These are phyloP conservation scores for Saccharomycopsis fibuligera DNA, from an alignment of 805 yeast species.

Conservation along the genomic window DNA sequence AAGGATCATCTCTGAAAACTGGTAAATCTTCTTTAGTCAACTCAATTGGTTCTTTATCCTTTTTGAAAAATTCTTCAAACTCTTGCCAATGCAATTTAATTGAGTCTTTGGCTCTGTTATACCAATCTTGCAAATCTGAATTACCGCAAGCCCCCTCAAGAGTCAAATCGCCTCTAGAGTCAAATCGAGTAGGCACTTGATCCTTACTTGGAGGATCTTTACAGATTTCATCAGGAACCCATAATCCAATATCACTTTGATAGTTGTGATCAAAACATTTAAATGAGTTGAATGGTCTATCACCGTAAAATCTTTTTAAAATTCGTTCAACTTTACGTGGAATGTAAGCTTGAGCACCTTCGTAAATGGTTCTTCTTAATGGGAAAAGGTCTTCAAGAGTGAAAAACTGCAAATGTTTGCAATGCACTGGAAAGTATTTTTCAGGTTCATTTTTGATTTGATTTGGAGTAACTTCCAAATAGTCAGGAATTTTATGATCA, in stretches of 20 bases:
- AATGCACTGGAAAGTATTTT: constrained; percentile 23
- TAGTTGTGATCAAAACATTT: constrained; percentile 31
- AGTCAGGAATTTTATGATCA: constrained; percentile 30
- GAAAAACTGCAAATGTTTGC: constrained; percentile 28
- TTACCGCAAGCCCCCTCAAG: constrained; percentile 36
- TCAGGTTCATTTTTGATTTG: constrained; percentile 12
- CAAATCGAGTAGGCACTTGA: constrained; percentile 5
- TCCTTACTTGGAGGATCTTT: constrained; percentile 25
- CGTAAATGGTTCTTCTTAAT: constrained; percentile 36
- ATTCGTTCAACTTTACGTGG: constrained; percentile 35
- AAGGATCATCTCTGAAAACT: constrained; percentile 28
- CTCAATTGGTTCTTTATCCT: constrained; percentile 23
- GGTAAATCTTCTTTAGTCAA: constrained; percentile 31
- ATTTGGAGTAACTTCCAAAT: constrained; percentile 31
- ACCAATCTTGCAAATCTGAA: constrained; percentile 34
- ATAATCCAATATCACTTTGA: constrained; percentile 37
- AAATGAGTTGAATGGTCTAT: constrained; percentile 24
- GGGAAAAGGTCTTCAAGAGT: constrained; percentile 35
- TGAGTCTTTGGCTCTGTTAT: constrained; percentile 27
- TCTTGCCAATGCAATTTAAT: constrained; percentile 27
- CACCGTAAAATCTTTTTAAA: constrained; percentile 33
- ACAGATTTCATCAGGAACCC: constrained; percentile 42
- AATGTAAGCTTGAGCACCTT: constrained; percentile 41
- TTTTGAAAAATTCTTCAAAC: constrained; percentile 24
- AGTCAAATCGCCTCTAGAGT: constrained; percentile 22